Evolutionary conservation across 2,329 filamentous ascomycete species (phyloP), one percentile per base, ranked within the genome.

Genomic region (Fusarium buxicola): DNA sequence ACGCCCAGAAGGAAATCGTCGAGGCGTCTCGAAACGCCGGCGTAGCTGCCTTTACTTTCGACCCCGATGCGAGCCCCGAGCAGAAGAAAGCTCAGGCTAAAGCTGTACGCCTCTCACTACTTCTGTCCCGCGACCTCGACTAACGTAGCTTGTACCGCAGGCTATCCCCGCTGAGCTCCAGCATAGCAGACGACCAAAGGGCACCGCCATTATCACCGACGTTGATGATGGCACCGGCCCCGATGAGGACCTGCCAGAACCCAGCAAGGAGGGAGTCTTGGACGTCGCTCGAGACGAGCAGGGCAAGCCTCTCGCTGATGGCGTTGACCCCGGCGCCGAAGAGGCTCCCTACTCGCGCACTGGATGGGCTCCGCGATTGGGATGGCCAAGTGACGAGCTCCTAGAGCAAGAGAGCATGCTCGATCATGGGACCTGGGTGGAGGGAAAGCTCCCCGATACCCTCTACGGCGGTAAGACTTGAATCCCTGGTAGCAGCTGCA

Each of bases 301-400:
- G 60, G 80, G 82, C 54, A 78, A 84, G 27, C 71, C 77, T 4
- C 75, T 83, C 58, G 70, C 75, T 35, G 84, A 84, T 67, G 87
- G 80, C 53, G 76, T 78, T 21, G 78, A 82, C 48, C 80, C 82
- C 34, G 82, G 84, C 57, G 82, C 86, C 49, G 81, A 84, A 72
- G 85, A 80, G 57, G 64, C 70, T 10, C 75, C 76, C 2, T 81
- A 73, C 66, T 75, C 77, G 31, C 76, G 78, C 16, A 92, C 93
- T 7, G 95, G 95, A 46, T 98, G 95, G 95, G 89, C 91, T 12
- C 95, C 95, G 35, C 87, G 87, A 63, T 93, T 97, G 73, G 92
- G 92, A 68, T 88, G 87, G 80, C 86, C 86, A 2, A 75, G 73
- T n/a, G 83, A 89, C 36, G 80, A 83, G 35, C 75, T 81, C 36